A percentile compares a stretch with the other conserved stretches of the same genome.
Evolutionary conservation across 345 rosid genomes (phyloP).

Genomic region (Brassica incana): DNA sequence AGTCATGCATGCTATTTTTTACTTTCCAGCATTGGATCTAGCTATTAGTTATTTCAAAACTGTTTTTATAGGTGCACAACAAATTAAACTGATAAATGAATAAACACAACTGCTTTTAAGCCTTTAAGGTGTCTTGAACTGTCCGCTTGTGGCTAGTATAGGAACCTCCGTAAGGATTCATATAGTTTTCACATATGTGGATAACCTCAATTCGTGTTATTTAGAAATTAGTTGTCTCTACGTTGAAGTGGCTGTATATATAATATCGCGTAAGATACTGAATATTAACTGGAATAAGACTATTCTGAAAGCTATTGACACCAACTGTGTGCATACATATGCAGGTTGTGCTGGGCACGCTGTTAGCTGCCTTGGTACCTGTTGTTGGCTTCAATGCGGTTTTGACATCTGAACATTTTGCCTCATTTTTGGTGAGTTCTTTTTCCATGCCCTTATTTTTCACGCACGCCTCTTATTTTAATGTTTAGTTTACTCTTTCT

Average conservation of each 20-base stretch:
- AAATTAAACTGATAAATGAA: neutral
- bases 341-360: constrained; percentile 94
- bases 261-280: neutral
- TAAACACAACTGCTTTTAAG: neutral
- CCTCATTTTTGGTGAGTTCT: constrained; percentile 86
- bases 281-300: constrained; percentile 22
- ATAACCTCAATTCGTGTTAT: neutral
- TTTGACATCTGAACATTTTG: constrained; percentile 99
- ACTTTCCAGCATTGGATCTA: neutral
- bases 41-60: neutral
- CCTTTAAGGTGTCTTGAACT: neutral
- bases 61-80: neutral
- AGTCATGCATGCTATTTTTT: neutral
- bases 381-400: constrained; percentile 99
- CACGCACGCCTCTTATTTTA: neutral
- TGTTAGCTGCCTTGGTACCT: constrained; percentile 96
- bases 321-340: constrained; percentile 17
- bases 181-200: constrained; percentile 14
- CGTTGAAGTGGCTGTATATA: constrained; percentile 16
- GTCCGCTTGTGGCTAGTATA: neutral
- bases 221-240: constrained; percentile 6
- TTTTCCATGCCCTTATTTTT: neutral
- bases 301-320: constrained; percentile 18
- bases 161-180: constrained; percentile 1
- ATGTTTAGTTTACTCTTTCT: constrained; percentile 6